Evolutionary conservation across 192 early-diverging fungal species (phyloP).

Genomic region (Jimgerdemannia flammicorona): DNA sequence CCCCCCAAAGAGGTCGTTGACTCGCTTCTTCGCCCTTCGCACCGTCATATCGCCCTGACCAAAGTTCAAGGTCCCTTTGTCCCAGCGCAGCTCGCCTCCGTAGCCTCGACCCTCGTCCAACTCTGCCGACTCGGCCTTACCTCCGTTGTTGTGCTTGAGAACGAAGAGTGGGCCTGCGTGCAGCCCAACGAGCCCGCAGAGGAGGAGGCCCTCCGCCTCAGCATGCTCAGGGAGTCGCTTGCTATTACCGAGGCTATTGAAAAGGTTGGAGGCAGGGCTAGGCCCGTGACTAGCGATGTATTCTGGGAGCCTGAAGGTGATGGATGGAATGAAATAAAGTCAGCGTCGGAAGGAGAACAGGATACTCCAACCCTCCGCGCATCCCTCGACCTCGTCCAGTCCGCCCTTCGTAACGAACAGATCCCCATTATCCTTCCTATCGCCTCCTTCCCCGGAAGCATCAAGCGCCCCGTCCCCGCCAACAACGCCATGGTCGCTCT

Average conservation of each 20-base stretch:
- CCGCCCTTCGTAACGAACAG: slow-evolving; percentile 56
- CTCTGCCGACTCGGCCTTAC: slow-evolving; percentile 61
- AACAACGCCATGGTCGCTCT: slow-evolving; percentile 54
- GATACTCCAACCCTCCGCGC: slow-evolving; percentile 23
- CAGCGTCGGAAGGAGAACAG: slow-evolving; percentile 6
- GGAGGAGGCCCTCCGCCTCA: slow-evolving; percentile 16
- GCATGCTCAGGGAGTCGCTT: slow-evolving; percentile 51
- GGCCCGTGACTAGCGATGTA: slow-evolving; percentile 64
- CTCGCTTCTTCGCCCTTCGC: slow-evolving; percentile 5
- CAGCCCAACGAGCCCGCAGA: not conserved
- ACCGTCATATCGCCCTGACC: slow-evolving; percentile 25
- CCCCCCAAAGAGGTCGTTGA: not conserved
- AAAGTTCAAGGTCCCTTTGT: slow-evolving; percentile 51
- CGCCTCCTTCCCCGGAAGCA: slow-evolving; percentile 31
- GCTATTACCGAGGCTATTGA: slow-evolving; percentile 71
- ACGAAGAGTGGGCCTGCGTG: slow-evolving; percentile 32
- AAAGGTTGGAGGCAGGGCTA: slow-evolving; percentile 62
- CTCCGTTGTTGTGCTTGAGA: slow-evolving; percentile 64
- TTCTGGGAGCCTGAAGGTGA: slow-evolving; percentile 27
- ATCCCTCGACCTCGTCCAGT: slow-evolving; percentile 49
- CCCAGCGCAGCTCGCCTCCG: slow-evolving; percentile 24
- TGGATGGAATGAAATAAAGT: slow-evolving; percentile 11
- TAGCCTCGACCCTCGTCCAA: slow-evolving; percentile 58
- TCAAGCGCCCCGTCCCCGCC: slow-evolving; percentile 36
- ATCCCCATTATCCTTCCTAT: slow-evolving; percentile 58